phyloP scores from a whole-genome alignment of 2,329 filamentous ascomycete species.

The Leptographium procerum region DNA sequence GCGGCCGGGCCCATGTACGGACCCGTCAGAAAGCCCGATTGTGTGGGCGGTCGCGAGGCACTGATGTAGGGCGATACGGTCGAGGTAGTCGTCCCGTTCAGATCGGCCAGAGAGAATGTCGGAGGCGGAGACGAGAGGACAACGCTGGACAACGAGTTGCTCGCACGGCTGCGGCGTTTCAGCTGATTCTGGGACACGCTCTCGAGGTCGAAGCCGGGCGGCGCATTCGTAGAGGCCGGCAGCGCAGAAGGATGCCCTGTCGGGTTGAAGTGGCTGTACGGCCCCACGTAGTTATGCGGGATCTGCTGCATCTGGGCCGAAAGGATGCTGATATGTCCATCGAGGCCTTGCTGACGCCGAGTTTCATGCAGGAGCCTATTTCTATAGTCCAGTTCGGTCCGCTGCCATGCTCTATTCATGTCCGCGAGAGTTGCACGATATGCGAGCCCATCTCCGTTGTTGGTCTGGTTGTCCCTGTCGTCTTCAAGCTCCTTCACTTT shows the following conservation, averaged over 20 bases:
- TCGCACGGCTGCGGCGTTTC: constrained; percentile 36
- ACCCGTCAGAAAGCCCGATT: constrained; percentile 41
- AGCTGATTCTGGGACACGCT: constrained; percentile 24
- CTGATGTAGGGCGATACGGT: constrained; percentile 23
- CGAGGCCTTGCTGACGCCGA: constrained; percentile 33
- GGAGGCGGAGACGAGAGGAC: constrained; percentile 27
- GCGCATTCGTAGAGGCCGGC: constrained; percentile 1
- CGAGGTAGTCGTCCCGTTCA: constrained; percentile 5
- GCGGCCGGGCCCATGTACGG: constrained; percentile 39
- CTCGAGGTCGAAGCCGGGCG: constrained; percentile 37
- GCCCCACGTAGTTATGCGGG: constrained; percentile 18
- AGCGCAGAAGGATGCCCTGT: background rate
- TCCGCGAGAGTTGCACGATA: constrained; percentile 39
- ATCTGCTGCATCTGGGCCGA: constrained; percentile 32
- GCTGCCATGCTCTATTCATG: constrained; percentile 45
- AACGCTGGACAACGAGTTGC: constrained; percentile 33
- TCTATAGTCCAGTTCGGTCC: constrained; percentile 41
- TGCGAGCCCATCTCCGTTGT: constrained; percentile 48
- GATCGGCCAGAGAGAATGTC: constrained; percentile 28
- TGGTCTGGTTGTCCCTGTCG: constrained; percentile 51
- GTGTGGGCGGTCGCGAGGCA: constrained; percentile 5
- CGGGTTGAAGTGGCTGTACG: constrained; percentile 33
- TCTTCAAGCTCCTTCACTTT: constrained; percentile 66
- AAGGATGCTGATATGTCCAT: constrained; percentile 34
- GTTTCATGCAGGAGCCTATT: constrained; percentile 34